Percentiles rank a stretch among this genome's conserved stretches.
These are phyloP conservation scores for Boehmeria nivea DNA, from an alignment of 306 rosid genomes.

Conservation along the genomic window DNA sequence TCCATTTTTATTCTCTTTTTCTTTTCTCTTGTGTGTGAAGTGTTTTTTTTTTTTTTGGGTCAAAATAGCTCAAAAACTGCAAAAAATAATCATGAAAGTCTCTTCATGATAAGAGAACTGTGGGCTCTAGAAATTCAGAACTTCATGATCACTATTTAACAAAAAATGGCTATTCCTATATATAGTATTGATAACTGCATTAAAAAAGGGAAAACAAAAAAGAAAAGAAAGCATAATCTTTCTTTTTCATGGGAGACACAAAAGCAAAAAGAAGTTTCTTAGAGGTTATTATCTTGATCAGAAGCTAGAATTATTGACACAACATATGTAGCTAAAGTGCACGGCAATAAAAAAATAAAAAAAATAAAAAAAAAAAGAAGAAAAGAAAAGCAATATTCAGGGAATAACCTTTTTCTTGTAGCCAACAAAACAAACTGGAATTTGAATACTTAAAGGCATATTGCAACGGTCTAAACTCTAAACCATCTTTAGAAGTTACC, in stretches of 20 bases:
- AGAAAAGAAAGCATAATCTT: conserved; percentile 21
- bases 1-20: conserved; percentile 56
- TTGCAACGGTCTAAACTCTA: conserved; percentile 52
- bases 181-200: conserved; percentile 3
- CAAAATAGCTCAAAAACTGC: conserved; percentile 46
- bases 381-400: conserved; percentile 16
- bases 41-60: conserved; percentile 2
- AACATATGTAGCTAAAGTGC: conserved; percentile 28
- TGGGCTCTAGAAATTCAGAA: conserved; percentile 24
- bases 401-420: conserved; percentile 4
- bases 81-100: conserved; percentile 25
- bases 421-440: conserved; percentile 19
- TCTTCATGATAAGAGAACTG: conserved; percentile 9
- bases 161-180: conserved; percentile 3
- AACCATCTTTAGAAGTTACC: conserved; percentile 25
- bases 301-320: conserved; percentile 38
- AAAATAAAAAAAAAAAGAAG: not conserved
- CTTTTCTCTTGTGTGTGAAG: too few relatives aligned
- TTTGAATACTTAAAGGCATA: conserved; percentile 35
- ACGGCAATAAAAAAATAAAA: too few relatives aligned
- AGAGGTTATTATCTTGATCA: conserved; percentile 37
- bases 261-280: conserved; percentile 51
- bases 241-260: conserved; percentile 26
- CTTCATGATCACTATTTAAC: conserved; percentile 21
- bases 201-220: conserved; percentile 15